These are phyloP conservation scores for Penicillium sp. DNA, from an alignment of 2,329 filamentous ascomycete species.

Conservation along the genomic window DNA sequence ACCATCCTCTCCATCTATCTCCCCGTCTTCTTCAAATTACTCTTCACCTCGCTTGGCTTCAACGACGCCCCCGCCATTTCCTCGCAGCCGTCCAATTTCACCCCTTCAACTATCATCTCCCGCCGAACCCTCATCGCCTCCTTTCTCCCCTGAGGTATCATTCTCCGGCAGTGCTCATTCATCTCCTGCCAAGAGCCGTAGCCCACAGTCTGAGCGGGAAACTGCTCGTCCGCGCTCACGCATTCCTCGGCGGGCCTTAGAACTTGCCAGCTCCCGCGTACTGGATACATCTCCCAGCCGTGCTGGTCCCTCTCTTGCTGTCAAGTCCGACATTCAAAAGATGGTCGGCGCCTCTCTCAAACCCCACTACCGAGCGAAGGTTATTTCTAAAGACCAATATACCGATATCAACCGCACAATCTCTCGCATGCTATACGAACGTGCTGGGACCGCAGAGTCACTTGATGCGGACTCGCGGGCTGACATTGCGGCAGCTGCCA, in stretches of 20 bases:
- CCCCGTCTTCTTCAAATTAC: slow-evolving; percentile 44
- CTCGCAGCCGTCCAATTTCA: slow-evolving; percentile 39
- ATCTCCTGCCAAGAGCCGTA: slow-evolving; percentile 10
- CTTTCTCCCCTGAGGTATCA: slow-evolving; percentile 73
- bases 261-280: slow-evolving; percentile 44
- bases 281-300: slow-evolving; percentile 71
- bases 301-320: slow-evolving; percentile 71
- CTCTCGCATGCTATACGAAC: slow-evolving; percentile 83
- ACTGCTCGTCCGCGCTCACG: slow-evolving; percentile 26
- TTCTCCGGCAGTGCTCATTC: slow-evolving; percentile 59
- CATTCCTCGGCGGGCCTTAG: slow-evolving; percentile 28
- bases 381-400: slow-evolving; percentile 86
- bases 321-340: slow-evolving; percentile 85
- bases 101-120: slow-evolving; percentile 41
- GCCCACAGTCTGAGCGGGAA: slow-evolving; percentile 13
- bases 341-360: slow-evolving; percentile 84
- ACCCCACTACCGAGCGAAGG: slow-evolving; percentile 78
- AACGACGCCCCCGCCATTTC: slow-evolving; percentile 43
- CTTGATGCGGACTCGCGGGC: slow-evolving; percentile 69
- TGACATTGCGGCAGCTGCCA: slow-evolving; percentile 76
- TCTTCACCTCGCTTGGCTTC: slow-evolving; percentile 46
- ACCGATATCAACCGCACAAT: slow-evolving; percentile 89
- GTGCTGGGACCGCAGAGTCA: slow-evolving; percentile 57
- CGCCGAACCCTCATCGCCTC: slow-evolving; percentile 34
- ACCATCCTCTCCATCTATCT: slow-evolving; percentile 48